Conservation (phyloP, 2,329 filamentous ascomycete species). For the Chaetomium olivaceum region DNA sequence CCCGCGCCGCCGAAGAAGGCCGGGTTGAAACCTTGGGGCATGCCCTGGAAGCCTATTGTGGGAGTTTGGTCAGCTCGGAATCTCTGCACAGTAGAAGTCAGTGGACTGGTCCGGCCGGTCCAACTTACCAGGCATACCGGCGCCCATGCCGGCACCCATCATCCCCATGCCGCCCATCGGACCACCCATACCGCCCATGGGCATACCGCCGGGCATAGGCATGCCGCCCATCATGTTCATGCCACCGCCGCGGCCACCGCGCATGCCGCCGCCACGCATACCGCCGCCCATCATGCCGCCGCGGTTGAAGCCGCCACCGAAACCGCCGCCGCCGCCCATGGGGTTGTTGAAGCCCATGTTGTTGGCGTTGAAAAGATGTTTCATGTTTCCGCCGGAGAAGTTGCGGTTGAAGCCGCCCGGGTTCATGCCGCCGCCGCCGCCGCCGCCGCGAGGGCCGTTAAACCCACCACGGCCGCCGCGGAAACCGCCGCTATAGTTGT, state of each 20-base stretch:
- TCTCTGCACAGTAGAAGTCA: conserved; percentile 17
- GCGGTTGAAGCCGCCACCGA: conserved; percentile 48
- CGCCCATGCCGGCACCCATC: conserved; percentile 49
- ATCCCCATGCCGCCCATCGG: conserved; percentile 46
- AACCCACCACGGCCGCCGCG: conserved; percentile 53
- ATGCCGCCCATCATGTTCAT: conserved; percentile 45
- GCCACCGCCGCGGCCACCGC: conserved; percentile 54
- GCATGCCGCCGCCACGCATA: conserved; percentile 45
- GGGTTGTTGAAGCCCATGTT: conserved; percentile 40
- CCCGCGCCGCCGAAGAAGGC: conserved; percentile 66
- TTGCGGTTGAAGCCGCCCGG: conserved; percentile 48
- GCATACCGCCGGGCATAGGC: conserved; percentile 31
- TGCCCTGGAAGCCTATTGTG: conserved; percentile 62
- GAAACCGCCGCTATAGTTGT: conserved; percentile 46
- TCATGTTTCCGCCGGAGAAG: conserved; percentile 43
- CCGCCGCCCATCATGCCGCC: conserved; percentile 42
- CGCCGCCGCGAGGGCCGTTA: conserved; percentile 50
- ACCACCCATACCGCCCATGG: conserved; percentile 45
- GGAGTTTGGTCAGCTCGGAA: conserved; percentile 8
- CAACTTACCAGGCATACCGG: conserved; percentile 59
- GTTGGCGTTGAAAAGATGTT: conserved; percentile 46
- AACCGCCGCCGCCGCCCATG: conserved; percentile 55
- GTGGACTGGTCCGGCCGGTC: neutral
- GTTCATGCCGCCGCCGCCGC: conserved; percentile 54
- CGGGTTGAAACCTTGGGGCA: conserved; percentile 70